Evolutionary conservation across 2,329 filamentous ascomycete genomes (phyloP), one percentile per base, ranked within the genome.

Genomic region (Fusarium coffeatum): DNA sequence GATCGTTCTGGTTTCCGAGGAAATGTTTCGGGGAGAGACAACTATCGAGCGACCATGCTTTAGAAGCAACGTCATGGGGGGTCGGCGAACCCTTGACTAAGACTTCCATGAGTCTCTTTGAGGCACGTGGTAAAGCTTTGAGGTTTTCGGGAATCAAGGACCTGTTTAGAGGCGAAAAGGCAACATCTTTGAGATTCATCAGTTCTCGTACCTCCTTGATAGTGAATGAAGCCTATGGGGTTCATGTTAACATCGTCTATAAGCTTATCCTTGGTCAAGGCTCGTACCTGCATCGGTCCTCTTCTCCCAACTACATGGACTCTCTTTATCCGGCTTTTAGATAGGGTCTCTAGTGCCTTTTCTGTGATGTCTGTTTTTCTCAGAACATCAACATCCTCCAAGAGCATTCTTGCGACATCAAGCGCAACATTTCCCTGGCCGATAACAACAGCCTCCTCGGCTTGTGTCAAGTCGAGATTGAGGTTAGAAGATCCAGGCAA

Each of bases 391-490:
- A 97, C 83, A 65, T 92, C 88, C 55, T 91, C 90, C 16, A 99
- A 84, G 8, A 99, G 83, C 75, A 97, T 95, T 27, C 97, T 88
- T 2, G 95, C 94, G 18, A 99, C 93, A 78, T 99, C 96, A 49
- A 99, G 83, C 1, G 96, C 96, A 11, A 99, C 96, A 80, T 99
- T 99, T 18, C 96, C 96, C 76, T 99, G 95, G 3, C 96, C 96
- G 69, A 99, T 90, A 49, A 99, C 86, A 32, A 98, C 89, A 3
- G 93, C 96, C 66, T 94, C 90, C 53, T 97, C 93, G 1, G 92
- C 92, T 12, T 85, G 83, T 1, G 89, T 87, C 27, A 98, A 85
- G 76, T 93, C 88, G 0, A 94, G 92, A n/a, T 87, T 83, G 10
- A 97, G 82, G 72, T 87, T 80, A 22, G 91, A 87, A 76, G 92